Evolutionary conservation across 352 stramenopile genomes (phyloP).

Genomic region (Globisporangium polare): DNA sequence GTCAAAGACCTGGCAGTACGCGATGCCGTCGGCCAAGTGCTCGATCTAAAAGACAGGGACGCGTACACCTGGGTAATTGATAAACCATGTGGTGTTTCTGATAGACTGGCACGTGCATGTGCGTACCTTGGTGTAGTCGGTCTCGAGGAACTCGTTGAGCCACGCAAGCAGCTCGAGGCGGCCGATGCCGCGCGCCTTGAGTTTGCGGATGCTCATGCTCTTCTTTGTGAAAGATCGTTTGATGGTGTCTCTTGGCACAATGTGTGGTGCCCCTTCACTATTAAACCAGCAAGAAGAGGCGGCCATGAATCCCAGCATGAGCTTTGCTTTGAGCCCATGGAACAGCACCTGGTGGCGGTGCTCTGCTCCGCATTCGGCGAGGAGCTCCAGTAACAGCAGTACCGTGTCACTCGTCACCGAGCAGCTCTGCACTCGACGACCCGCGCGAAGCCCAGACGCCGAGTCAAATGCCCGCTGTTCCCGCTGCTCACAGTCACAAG

Average conservation of each 20-base stretch:
- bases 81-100: neutral
- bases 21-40: slow-evolving; percentile 73
- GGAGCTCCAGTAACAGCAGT: neutral
- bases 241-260: neutral
- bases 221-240: neutral
- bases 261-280: neutral
- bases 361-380: neutral
- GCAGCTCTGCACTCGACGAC: neutral
- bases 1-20: slow-evolving; percentile 76
- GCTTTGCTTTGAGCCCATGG: neutral
- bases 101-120: neutral
- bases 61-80: neutral
- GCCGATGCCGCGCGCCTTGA: slow-evolving; percentile 73
- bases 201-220: slow-evolving; percentile 69
- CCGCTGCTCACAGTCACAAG: slow-evolving; percentile 7
- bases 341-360: neutral
- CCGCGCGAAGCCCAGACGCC: neutral
- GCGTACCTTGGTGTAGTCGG: slow-evolving; percentile 72
- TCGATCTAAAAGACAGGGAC: slow-evolving; percentile 32
- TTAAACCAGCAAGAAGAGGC: neutral
- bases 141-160: slow-evolving; percentile 80
- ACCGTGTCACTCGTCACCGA: neutral
- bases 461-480: neutral
- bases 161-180: slow-evolving; percentile 74
- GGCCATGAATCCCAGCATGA: neutral